Percentiles rank a stretch among this genome's conserved stretches.
phyloP scores from a whole-genome alignment of 805 yeast species.

The Metschnikowia santaceciliae region DNA sequence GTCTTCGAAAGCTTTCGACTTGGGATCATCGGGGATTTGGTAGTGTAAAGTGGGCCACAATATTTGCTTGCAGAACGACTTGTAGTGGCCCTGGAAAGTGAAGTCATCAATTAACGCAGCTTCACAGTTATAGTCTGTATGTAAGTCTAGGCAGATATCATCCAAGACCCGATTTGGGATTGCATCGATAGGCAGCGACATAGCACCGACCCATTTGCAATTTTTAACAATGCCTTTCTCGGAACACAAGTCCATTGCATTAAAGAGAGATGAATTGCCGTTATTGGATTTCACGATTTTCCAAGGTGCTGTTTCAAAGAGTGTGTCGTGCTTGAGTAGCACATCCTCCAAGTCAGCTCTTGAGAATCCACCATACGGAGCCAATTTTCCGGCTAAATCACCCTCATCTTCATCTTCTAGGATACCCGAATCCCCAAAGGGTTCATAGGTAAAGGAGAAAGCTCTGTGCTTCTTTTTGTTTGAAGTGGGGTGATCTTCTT shows the following conservation, averaged over 20 bases:
- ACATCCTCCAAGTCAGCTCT: conserved; percentile 50
- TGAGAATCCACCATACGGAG: conserved; percentile 75
- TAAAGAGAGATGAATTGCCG: conserved; percentile 86
- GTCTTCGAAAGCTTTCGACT: conserved; percentile 90
- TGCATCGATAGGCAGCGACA: conserved; percentile 87
- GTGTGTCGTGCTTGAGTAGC: conserved; percentile 38
- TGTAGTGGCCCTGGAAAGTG: conserved; percentile 86
- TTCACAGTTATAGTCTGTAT: conserved; percentile 49
- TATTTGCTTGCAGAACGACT: conserved; percentile 87
- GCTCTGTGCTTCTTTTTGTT: conserved; percentile 2
- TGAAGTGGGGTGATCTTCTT: conserved; percentile 17
- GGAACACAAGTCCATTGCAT: conserved; percentile 68
- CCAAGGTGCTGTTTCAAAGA: conserved; percentile 68
- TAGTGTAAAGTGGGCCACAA: conserved; percentile 94
- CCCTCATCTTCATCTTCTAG: conserved; percentile 14
- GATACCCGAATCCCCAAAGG: conserved; percentile 11
- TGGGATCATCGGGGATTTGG: conserved; percentile 93
- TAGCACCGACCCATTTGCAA: conserved; percentile 79
- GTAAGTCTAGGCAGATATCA: conserved; percentile 48
- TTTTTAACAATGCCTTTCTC: conserved; percentile 33
- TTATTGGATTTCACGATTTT: conserved; percentile 59
- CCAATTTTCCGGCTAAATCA: conserved; percentile 30
- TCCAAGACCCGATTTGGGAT: conserved; percentile 55
- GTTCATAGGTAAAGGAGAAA: conserved; percentile 9
- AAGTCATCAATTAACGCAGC: conserved; percentile 74